phyloP scores from a whole-genome alignment of 306 rosid genomes.

The Cucurbita maxima region DNA sequence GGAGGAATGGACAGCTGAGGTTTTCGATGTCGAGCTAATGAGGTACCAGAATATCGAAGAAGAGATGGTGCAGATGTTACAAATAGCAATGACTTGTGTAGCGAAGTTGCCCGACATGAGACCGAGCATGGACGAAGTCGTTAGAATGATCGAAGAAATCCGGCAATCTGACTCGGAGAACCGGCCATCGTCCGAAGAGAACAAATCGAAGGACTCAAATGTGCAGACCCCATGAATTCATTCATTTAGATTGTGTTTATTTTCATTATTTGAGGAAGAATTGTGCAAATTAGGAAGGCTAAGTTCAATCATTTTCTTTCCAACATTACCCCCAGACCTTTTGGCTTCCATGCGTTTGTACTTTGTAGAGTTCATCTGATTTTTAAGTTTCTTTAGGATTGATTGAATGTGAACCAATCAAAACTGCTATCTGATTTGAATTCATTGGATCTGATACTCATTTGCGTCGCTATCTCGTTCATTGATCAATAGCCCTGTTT shows the following conservation, averaged over 20 bases:
- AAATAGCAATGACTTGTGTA: conserved; percentile 89
- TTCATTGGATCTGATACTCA: neutral
- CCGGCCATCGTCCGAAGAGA: conserved; percentile 91
- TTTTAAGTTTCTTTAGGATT: neutral
- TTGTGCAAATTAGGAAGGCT: neutral
- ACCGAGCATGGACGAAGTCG: conserved; percentile 76
- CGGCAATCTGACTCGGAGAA: conserved; percentile 97
- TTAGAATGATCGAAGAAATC: conserved; percentile 81
- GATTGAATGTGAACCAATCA: neutral
- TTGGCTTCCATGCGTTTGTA: neutral
- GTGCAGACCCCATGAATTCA: conserved; percentile 58
- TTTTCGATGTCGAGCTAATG: conserved; percentile 86
- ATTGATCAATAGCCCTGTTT: too few species aligned
- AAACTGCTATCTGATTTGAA: neutral
- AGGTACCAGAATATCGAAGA: conserved; percentile 82
- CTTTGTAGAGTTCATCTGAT: conserved; percentile 2
- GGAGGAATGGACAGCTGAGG: conserved; percentile 99
- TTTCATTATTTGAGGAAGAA: neutral
- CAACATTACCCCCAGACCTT: neutral
- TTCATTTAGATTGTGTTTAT: conserved; percentile 10
- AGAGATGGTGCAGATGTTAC: conserved; percentile 97
- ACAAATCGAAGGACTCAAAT: conserved; percentile 78
- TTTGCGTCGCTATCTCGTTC: too few species aligned
- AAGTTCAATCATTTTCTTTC: conserved; percentile 1
- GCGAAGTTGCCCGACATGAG: conserved; percentile 77